Evolutionary conservation across 176 grass and related monocot genomes (phyloP), one percentile per base, ranked within the genome.

Genomic region (Secale cereale): DNA sequence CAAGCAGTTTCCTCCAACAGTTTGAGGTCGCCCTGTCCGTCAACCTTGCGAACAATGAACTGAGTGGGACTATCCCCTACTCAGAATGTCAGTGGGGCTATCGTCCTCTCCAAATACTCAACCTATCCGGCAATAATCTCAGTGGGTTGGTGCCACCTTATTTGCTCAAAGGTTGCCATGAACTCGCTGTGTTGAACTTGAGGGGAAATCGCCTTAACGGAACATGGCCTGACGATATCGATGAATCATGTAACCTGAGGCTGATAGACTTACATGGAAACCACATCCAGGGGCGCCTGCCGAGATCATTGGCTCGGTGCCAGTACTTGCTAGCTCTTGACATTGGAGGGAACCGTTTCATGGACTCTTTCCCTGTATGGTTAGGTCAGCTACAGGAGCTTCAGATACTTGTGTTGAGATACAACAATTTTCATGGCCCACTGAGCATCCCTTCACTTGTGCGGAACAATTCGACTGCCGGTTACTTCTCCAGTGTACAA

Each of bases 91-190:
- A 1, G 10, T 40, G 0, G 39, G 39, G 36, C 0, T 41, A 27
- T 28, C 0, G 7, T 41, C 0, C 0, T 10, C 7, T 84, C 0
- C 0, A 2, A 19, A 0, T 37, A 0, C 63, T 88, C 0, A 50
- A 88, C 27, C 1, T 85, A 62, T 88, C 81, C 0, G 3, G 36
- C 27, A 88, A 88, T 81, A 70, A 84, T 11, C 28, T 85, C 1
- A 79, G 74, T 9, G 74, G 81, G 5, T 20, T 8, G 0, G 59
- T 88, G 7, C 86, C 87, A 14, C 29, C 87, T 14, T 80, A 60
- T 72, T 25, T 82, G 1, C 13, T 73, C 0, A 56, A 72, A 56
- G 17, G 50, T 4, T 37, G 79, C 31, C 1, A 3, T 28, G 5
- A 1, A 2, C 10, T 83, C 4, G 0, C 0, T 0, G 0, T 74